phyloP scores from a whole-genome alignment of 169 alveolate genomes.

The Plasmodium relictum region DNA sequence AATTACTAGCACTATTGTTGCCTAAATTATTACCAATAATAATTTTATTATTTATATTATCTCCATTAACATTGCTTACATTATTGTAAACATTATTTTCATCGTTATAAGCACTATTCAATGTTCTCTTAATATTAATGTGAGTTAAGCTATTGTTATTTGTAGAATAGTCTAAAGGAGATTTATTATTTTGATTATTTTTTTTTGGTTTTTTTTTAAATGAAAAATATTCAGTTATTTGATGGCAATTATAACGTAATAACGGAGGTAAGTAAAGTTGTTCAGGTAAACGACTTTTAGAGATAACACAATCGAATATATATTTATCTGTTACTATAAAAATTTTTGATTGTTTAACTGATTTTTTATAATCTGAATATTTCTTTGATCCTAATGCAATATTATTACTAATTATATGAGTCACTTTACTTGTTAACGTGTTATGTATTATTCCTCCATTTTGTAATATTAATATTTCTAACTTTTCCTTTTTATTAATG shows the following conservation, averaged over 20 bases:
- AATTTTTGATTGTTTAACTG: conserved; percentile 41
- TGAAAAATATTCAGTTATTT: conserved; percentile 64
- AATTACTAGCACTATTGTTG: neutral
- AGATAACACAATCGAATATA: conserved; percentile 53
- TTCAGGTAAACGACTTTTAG: conserved; percentile 34
- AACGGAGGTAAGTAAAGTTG: conserved; percentile 41
- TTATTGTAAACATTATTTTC: neutral
- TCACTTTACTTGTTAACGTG: conserved; percentile 49
- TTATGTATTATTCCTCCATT: conserved; percentile 72
- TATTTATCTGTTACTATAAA: conserved; percentile 58
- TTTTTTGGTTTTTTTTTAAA: conserved; percentile 5
- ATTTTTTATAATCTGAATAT: conserved; percentile 60
- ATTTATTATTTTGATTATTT: neutral
- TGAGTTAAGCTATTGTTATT: neutral
- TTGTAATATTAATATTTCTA: conserved; percentile 69
- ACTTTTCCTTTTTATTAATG: conserved; percentile 62
- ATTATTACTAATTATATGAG: conserved; percentile 72
- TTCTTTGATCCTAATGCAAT: conserved; percentile 73
- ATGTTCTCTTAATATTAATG: neutral
- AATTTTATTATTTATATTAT: neutral
- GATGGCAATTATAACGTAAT: conserved; percentile 45
- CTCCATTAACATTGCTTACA: neutral
- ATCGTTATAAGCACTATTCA: neutral
- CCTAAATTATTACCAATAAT: neutral
- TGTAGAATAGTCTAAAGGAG: neutral